Conservation (phyloP, 352 stramenopile species). For the Poterioochromonas sp. region DNA sequence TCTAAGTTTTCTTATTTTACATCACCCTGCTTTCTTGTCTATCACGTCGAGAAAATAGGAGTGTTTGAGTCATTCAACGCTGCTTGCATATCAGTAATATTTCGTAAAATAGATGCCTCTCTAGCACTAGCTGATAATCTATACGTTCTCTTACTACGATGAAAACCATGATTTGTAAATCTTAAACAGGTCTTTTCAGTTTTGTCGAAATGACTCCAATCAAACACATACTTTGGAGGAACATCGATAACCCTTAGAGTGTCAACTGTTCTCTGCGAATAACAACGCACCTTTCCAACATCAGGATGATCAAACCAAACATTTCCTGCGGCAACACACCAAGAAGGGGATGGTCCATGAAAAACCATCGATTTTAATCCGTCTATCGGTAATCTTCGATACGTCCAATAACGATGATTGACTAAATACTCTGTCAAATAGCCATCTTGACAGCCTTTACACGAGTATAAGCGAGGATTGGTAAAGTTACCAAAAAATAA, state of each 20-base stretch:
- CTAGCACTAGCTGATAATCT: too few species aligned
- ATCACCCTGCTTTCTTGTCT: too few species aligned
- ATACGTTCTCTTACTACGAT: neutral
- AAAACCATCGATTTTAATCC: neutral
- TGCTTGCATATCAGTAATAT: too few species aligned
- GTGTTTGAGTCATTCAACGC: too few species aligned
- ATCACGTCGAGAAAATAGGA: too few species aligned
- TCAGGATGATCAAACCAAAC: constrained; percentile 12
- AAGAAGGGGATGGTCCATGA: neutral
- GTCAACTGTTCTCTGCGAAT: neutral
- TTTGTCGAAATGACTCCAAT: neutral
- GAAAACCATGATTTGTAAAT: neutral
- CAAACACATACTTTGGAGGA: neutral
- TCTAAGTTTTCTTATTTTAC: too few species aligned
- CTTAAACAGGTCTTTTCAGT: neutral
- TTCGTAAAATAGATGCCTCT: too few species aligned
- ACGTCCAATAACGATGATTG: neutral
- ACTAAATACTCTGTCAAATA: constrained; percentile 10
- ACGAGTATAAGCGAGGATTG: neutral
- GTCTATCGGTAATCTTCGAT: neutral
- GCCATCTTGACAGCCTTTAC: neutral
- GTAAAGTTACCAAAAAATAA: neutral
- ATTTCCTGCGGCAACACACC: neutral
- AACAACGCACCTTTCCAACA: neutral
- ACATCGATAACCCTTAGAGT: neutral